phyloP scores from a whole-genome alignment of 1,139 yeast species.

The Kodamaea alishanica region DNA sequence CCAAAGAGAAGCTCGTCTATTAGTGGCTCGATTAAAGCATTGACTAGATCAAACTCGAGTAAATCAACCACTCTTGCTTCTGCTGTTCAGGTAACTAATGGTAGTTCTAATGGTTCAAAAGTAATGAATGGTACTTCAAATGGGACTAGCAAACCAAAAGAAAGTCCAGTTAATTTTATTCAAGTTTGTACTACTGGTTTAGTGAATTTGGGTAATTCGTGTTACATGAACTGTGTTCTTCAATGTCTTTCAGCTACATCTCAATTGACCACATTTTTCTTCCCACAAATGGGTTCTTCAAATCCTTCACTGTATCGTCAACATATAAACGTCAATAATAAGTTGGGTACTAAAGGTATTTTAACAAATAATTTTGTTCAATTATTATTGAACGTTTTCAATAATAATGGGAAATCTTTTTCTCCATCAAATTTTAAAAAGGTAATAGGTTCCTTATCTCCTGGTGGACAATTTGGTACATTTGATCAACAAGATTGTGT shows the following conservation, averaged over 20 bases:
- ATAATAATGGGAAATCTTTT: slow-evolving; percentile 45
- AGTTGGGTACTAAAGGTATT: slow-evolving; percentile 79
- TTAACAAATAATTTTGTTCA: slow-evolving; percentile 71
- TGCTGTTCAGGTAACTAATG: neutral
- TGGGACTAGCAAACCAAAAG: neutral
- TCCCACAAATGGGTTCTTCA: slow-evolving; percentile 21
- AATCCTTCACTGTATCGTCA: slow-evolving; percentile 48
- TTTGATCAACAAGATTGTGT: slow-evolving; percentile 91
- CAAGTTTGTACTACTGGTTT: slow-evolving; percentile 54
- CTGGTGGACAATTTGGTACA: slow-evolving; percentile 59
- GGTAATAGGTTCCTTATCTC: slow-evolving; percentile 66
- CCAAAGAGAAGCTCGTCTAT: slow-evolving; percentile 8
- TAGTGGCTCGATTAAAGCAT: slow-evolving; percentile 5
- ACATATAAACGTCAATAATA: slow-evolving; percentile 72
- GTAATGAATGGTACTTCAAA: too few relatives aligned
- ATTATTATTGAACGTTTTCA: slow-evolving; percentile 57
- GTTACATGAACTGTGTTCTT: slow-evolving; percentile 88
- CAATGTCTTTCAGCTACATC: slow-evolving; percentile 67
- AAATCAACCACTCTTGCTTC: too few relatives aligned
- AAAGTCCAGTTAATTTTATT: slow-evolving; percentile 19
- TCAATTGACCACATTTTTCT: slow-evolving; percentile 41
- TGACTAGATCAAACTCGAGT: slow-evolving; percentile 1
- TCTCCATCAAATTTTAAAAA: slow-evolving; percentile 59
- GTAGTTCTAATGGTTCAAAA: neutral
- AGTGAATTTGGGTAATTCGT: slow-evolving; percentile 82